Percentiles rank a stretch among this genome's conserved stretches.
Conservation (phyloP, 202 grass and related monocot genomes). For the Setaria viridis region DNA sequence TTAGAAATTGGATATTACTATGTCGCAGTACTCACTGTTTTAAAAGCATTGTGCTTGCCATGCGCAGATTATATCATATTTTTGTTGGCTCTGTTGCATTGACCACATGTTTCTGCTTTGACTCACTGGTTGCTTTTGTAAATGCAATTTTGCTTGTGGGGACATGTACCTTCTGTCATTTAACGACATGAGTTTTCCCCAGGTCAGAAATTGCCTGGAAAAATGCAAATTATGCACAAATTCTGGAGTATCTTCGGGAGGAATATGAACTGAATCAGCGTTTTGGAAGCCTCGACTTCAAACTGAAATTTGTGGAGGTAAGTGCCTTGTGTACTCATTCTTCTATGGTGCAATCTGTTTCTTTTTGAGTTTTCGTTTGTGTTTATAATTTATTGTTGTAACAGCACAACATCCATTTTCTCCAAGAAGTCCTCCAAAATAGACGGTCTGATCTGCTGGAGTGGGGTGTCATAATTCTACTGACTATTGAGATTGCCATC, state of each 20-base stretch:
- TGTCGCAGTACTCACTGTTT: background rate
- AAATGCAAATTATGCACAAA: conserved; percentile 94
- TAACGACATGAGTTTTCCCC: background rate
- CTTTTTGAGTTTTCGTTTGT: conserved; percentile 1
- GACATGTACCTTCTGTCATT: background rate
- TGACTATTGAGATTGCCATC: conserved; percentile 80
- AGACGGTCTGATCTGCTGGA: conserved; percentile 84
- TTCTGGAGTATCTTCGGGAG: conserved; percentile 84
- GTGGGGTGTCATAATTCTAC: conserved; percentile 82
- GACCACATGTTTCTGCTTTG: background rate
- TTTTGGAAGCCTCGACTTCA: conserved; percentile 93
- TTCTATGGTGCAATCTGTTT: conserved; percentile 1
- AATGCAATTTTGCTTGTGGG: conserved; percentile 19
- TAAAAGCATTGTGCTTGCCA: background rate
- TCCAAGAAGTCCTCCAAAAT: conserved; percentile 95
- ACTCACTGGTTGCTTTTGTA: background rate
- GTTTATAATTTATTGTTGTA: conserved; percentile 42
- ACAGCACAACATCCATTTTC: conserved; percentile 96
- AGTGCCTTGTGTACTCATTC: conserved; percentile 15
- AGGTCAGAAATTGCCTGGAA: conserved; percentile 99
- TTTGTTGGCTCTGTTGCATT: background rate
- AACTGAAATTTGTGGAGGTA: conserved; percentile 97
- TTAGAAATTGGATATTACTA: conserved; percentile 16
- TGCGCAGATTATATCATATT: background rate
- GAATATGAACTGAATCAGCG: conserved; percentile 93